These are phyloP conservation scores for Echria macrotheca DNA, from an alignment of 495 filamentous ascomycete genomes.

Conservation along the genomic window DNA sequence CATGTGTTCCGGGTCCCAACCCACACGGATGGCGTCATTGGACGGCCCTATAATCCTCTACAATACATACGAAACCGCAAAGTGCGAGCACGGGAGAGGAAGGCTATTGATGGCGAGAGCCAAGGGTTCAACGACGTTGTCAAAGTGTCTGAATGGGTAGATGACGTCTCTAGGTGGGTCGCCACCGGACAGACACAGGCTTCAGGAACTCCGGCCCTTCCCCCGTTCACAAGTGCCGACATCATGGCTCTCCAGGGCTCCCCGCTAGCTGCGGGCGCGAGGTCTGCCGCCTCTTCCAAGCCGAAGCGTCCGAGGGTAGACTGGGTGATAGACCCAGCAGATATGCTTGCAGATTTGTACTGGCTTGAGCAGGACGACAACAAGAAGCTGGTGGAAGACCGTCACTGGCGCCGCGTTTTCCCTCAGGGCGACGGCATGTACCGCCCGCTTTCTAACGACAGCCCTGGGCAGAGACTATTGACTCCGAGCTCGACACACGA, in stretches of 20 bases:
- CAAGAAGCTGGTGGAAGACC: constrained; percentile 69
- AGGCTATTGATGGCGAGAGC: constrained; percentile 61
- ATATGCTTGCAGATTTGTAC: constrained; percentile 76
- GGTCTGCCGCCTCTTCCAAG: constrained; percentile 35
- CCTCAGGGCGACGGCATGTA: constrained; percentile 31
- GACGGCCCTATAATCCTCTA: constrained; percentile 75
- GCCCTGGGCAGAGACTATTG: constrained; percentile 8
- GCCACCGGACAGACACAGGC: constrained; percentile 29
- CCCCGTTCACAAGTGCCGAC: constrained; percentile 46
- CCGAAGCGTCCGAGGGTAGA: constrained; percentile 64
- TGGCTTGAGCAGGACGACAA: constrained; percentile 79
- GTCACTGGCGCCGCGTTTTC: constrained; percentile 65
- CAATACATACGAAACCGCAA: constrained; percentile 84
- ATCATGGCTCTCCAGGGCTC: constrained; percentile 26
- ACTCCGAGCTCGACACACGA: constrained; percentile 24
- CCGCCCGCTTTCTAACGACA: constrained; percentile 17
- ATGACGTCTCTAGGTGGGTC: constrained; percentile 53
- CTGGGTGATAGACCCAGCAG: constrained; percentile 71
- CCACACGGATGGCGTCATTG: constrained; percentile 29
- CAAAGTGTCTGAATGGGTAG: constrained; percentile 68
- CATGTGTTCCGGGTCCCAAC: constrained; percentile 11
- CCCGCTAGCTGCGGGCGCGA: constrained; percentile 27
- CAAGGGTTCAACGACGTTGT: constrained; percentile 70
- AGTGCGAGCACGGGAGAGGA: constrained; percentile 66
- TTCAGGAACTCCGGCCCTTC: constrained; percentile 50